Conservation (phyloP, 805 yeast genomes). For the Saccharomycopsis malanga region DNA sequence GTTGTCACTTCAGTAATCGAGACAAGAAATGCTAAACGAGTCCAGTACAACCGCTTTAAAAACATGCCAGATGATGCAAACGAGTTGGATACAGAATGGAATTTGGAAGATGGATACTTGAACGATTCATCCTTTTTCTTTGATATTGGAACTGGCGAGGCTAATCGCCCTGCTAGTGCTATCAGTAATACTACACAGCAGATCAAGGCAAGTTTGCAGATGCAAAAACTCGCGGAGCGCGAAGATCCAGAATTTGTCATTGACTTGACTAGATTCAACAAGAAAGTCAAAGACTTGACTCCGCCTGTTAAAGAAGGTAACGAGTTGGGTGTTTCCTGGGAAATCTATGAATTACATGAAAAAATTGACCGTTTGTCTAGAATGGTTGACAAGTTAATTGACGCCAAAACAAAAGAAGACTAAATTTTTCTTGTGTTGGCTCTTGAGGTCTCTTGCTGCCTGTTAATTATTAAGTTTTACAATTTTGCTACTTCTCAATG, state of each 20-base stretch:
- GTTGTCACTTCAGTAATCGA: conserved; percentile 56
- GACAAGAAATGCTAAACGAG: conserved; percentile 50
- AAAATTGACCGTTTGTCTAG: conserved; percentile 38
- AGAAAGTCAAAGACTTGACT: conserved; percentile 40
- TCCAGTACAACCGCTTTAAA: conserved; percentile 29
- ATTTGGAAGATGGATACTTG: conserved; percentile 25
- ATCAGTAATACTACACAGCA: conserved; percentile 9
- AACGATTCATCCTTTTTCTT: too few relatives aligned
- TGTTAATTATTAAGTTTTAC: too few relatives aligned
- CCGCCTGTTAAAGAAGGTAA: conserved; percentile 58
- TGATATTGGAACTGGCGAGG: conserved; percentile 6
- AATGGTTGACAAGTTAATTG: conserved; percentile 22
- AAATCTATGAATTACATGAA: conserved; percentile 47
- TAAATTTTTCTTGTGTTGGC: neutral
- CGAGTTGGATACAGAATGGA: conserved; percentile 29
- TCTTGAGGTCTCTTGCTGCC: neutral
- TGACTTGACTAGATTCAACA: conserved; percentile 42
- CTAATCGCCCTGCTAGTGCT: conserved; percentile 11
- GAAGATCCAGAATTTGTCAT: conserved; percentile 65
- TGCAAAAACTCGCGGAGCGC: conserved; percentile 56
- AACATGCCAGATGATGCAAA: conserved; percentile 34
- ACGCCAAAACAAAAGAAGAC: conserved; percentile 13
- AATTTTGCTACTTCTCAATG: too few relatives aligned
- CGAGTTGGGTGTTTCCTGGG: conserved; percentile 55
- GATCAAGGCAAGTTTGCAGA: conserved; percentile 27